Percentiles rank a stretch among this genome's conserved stretches.
These are phyloP conservation scores for Pichia deserticola DNA, from an alignment of 805 yeast species.

Conservation along the genomic window DNA sequence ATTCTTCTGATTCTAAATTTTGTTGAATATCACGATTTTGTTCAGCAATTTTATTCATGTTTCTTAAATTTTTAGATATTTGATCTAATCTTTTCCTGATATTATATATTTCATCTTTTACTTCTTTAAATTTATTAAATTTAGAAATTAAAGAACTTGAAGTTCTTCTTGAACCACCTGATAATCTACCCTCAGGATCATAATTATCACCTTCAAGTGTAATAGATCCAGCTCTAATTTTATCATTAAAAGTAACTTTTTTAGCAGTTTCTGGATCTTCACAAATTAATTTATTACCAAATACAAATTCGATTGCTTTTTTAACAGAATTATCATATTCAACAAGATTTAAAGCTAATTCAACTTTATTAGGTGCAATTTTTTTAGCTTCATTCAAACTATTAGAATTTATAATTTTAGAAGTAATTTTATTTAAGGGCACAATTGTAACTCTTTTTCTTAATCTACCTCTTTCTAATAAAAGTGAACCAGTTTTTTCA, in stretches of 20 bases:
- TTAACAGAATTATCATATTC: conserved; percentile 63
- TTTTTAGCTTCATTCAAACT: conserved; percentile 59
- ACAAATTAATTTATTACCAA: conserved; percentile 87
- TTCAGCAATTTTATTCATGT: conserved; percentile 37
- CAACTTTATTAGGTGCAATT: conserved; percentile 79
- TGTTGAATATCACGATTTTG: conserved; percentile 52
- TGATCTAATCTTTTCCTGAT: conserved; percentile 34
- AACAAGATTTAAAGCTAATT: conserved; percentile 77
- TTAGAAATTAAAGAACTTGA: conserved; percentile 51
- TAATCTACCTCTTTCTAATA: conserved; percentile 71
- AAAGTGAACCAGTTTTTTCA: conserved; percentile 74
- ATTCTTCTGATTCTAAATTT: conserved; percentile 47
- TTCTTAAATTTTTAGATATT: conserved; percentile 33
- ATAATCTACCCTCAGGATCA: conserved; percentile 92
- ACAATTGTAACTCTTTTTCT: conserved; percentile 82
- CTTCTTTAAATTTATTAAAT: conserved; percentile 49
- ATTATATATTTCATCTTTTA: conserved; percentile 36
- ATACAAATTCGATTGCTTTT: conserved; percentile 85
- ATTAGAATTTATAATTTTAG: conserved; percentile 46
- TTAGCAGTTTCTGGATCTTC: conserved; percentile 84
- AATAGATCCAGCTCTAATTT: conserved; percentile 71
- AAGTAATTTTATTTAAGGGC: conserved; percentile 79
- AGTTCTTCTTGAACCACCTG: conserved; percentile 83
- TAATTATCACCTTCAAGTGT: conserved; percentile 91
- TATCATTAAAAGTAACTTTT: conserved; percentile 78